Conservation (phyloP, 371 early-diverging fungal species). For the Rhizomucor pusillus region DNA sequence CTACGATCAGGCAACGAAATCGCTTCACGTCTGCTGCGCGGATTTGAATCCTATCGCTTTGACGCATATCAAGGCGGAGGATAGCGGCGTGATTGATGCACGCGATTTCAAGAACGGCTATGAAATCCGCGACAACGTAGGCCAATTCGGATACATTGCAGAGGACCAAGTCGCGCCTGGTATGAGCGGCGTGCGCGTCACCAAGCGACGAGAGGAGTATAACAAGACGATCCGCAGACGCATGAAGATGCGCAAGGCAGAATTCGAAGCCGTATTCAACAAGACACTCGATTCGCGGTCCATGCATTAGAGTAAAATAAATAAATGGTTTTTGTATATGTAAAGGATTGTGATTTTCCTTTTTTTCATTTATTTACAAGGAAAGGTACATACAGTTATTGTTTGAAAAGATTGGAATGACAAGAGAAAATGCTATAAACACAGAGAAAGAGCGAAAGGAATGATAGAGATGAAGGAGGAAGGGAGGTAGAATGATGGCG, state of each 20-base stretch:
- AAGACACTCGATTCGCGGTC: conserved; percentile 5
- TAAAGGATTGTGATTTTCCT: not conserved
- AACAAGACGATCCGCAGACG: conserved; percentile 22
- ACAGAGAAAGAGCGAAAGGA: not conserved
- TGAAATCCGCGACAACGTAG: conserved; percentile 32
- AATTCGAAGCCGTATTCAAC: conserved; percentile 8
- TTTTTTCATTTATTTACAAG: not conserved
- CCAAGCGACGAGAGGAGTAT: conserved; percentile 19
- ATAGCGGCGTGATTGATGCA: conserved; percentile 55
- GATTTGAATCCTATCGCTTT: conserved; percentile 45
- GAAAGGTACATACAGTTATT: not conserved
- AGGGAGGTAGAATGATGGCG: too few species aligned
- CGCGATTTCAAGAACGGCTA: conserved; percentile 80
- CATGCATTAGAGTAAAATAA: too few species aligned
- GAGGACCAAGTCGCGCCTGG: conserved; percentile 13
- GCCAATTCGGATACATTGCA: conserved; percentile 24
- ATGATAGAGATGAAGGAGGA: not conserved
- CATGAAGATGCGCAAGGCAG: conserved; percentile 19
- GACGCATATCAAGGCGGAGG: conserved; percentile 54
- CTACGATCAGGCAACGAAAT: conserved; percentile 29
- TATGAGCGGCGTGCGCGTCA: conserved; percentile 17
- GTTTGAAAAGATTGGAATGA: too few species aligned
- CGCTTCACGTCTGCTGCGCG: conserved; percentile 42
- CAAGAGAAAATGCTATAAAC: not conserved
- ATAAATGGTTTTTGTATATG: not conserved